Conservation (phyloP, 345 rosid species). For the Sisymbrium irio region DNA sequence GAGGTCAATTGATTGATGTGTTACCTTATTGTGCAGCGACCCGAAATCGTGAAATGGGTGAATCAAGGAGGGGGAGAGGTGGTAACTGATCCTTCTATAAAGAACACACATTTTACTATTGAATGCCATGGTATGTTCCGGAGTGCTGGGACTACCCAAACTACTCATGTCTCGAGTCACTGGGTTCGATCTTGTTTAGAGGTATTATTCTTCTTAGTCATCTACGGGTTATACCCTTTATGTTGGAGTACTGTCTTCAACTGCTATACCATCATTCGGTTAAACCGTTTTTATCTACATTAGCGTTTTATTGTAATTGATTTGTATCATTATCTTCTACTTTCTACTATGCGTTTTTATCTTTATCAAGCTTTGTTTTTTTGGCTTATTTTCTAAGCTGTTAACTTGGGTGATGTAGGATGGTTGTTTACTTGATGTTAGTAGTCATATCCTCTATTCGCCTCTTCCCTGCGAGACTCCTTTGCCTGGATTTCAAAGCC, state of each 20-base stretch:
- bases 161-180: slow-evolving; percentile 76
- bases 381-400: slow-evolving; percentile 20
- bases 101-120: slow-evolving; percentile 53
- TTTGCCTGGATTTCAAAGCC: slow-evolving; percentile 72
- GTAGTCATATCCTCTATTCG: slow-evolving; percentile 79
- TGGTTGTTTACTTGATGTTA: slow-evolving; percentile 76
- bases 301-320: neutral
- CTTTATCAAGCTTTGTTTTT: slow-evolving; percentile 5
- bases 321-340: neutral
- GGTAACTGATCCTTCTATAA: slow-evolving; percentile 39
- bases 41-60: slow-evolving; percentile 82
- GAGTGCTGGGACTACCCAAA: slow-evolving; percentile 31
- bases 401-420: slow-evolving; percentile 53
- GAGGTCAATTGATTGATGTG: slow-evolving; percentile 19
- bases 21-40: slow-evolving; percentile 50
- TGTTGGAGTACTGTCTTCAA: neutral
- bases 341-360: slow-evolving; percentile 5
- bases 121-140: slow-evolving; percentile 70
- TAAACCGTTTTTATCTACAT: neutral
- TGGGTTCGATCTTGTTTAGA: slow-evolving; percentile 92
- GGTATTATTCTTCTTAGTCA: slow-evolving; percentile 44
- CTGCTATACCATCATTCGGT: slow-evolving; percentile 18
- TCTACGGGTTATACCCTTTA: slow-evolving; percentile 4
- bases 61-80: slow-evolving; percentile 84
- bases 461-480: slow-evolving; percentile 87